A percentile compares a stretch with the other conserved stretches of the same genome.
Conservation (phyloP, 306 rosid genomes). For the Fagus sylvatica region DNA sequence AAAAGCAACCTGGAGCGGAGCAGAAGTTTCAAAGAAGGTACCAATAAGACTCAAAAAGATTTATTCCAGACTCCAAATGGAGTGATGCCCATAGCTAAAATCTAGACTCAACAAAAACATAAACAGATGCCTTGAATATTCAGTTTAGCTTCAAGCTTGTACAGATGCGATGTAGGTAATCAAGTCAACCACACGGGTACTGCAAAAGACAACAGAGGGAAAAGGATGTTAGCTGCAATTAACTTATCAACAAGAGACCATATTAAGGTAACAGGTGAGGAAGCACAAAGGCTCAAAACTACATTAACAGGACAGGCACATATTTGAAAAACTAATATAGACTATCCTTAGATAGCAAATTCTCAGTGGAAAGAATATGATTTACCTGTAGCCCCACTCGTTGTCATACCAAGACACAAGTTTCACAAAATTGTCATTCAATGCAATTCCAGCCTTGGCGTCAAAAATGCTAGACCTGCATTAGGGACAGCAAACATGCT, state of each 20-base stretch:
- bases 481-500: background rate
- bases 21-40: background rate
- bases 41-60: background rate
- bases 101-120: constrained; percentile 25
- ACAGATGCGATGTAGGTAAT: constrained; percentile 68
- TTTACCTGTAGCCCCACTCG: constrained; percentile 89
- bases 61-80: constrained; percentile 27
- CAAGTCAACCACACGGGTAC: constrained; percentile 91
- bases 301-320: background rate
- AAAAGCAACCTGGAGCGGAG: background rate
- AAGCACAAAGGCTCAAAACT: background rate
- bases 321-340: background rate
- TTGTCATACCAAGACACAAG: constrained; percentile 92
- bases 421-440: constrained; percentile 68
- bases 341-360: background rate
- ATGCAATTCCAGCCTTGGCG: constrained; percentile 91
- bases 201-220: constrained; percentile 32
- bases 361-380: background rate
- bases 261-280: no score
- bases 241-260: background rate
- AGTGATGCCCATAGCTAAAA: background rate
- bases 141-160: constrained; percentile 29
- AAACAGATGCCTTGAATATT: constrained; percentile 5
- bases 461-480: constrained; percentile 94
- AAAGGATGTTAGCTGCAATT: background rate